Evolutionary conservation across 2,329 filamentous ascomycete genomes (phyloP), one percentile per base, ranked within the genome.

Genomic region (Pyricularia sp.): DNA sequence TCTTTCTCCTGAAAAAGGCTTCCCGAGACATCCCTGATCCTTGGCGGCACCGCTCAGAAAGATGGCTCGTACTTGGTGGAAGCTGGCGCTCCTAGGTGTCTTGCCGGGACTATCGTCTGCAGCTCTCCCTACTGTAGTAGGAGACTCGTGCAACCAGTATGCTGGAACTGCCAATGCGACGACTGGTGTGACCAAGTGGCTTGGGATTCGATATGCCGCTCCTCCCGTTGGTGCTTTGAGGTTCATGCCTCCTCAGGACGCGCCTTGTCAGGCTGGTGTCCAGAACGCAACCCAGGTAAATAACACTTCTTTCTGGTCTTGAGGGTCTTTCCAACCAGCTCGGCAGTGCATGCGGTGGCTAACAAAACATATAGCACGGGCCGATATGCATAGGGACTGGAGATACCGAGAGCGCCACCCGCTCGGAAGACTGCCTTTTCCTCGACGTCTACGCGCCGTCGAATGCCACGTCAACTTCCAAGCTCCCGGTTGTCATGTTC

Each of bases 391-490:
- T 79, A 63, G 74, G 67, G 5, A 79, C 79, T 2, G 73, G 72
- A 11, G 33, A 63, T 23, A 25, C 68, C 2, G 71, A 73, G 7
- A 73, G 74, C 59, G 74, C 74, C 5, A 74, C 70, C 23, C 78
- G 72, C 3, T 83, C 79, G 0, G 89, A 92, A 74, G 89, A 92
- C 72, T 94, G 92, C 74, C 82, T 94, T 1, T 90, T 89, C 71
- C 80, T 92, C 11, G 85, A 90, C 69, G 81, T 90, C 7, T 89
- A 85, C 72, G 86, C 89, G 0, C 87, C 90, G 0, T 84, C 78
- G 0, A 76, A 76, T 50, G 78, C 80, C 1, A 82, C 79, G 11
- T 63, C 69, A 0, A 68, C 73, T 7, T 81, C 81, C 0, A 83
- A 82, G 70, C 72, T 86, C 26, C 84, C 84, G 0, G 84, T 87